These are phyloP conservation scores for Eurotiales sp. DNA, from an alignment of 2,329 filamentous ascomycete genomes.

Conservation along the genomic window DNA sequence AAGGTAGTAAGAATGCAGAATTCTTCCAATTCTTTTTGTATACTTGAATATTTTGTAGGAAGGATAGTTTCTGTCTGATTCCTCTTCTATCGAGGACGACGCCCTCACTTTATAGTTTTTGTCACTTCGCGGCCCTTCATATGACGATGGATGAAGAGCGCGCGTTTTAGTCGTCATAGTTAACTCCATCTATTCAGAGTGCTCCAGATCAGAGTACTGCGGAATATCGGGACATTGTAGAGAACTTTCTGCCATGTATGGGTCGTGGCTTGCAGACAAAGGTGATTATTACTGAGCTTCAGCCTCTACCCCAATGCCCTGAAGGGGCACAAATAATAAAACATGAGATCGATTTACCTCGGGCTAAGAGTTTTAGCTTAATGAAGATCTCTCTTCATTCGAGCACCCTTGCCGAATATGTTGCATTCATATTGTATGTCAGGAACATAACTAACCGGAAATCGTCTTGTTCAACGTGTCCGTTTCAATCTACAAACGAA, in stretches of 20 bases:
- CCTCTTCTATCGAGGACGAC: not conserved
- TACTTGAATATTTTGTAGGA: not conserved
- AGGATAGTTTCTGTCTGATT: not conserved
- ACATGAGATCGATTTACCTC: slow-evolving; percentile 9
- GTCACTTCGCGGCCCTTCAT: not conserved
- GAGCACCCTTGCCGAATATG: not conserved
- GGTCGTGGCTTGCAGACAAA: not conserved
- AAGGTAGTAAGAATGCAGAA: slow-evolving; percentile 1
- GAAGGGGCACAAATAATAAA: not conserved
- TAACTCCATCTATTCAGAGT: not conserved
- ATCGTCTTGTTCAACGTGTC: too few species aligned
- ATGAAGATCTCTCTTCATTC: not conserved
- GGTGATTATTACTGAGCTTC: not conserved
- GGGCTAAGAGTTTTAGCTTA: not conserved
- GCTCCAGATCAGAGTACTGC: too few species aligned
- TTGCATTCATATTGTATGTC: not conserved
- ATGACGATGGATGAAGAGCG: not conserved
- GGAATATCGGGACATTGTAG: not conserved
- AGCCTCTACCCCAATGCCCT: not conserved
- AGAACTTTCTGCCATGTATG: not conserved
- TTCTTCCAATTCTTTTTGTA: not conserved
- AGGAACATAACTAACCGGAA: too few species aligned
- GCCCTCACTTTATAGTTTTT: not conserved
- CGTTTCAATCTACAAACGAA: too few species aligned
- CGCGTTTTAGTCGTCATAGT: too few species aligned